phyloP scores from a whole-genome alignment of 2,329 filamentous ascomycete species.

The Drechslerella coelobrocha region DNA sequence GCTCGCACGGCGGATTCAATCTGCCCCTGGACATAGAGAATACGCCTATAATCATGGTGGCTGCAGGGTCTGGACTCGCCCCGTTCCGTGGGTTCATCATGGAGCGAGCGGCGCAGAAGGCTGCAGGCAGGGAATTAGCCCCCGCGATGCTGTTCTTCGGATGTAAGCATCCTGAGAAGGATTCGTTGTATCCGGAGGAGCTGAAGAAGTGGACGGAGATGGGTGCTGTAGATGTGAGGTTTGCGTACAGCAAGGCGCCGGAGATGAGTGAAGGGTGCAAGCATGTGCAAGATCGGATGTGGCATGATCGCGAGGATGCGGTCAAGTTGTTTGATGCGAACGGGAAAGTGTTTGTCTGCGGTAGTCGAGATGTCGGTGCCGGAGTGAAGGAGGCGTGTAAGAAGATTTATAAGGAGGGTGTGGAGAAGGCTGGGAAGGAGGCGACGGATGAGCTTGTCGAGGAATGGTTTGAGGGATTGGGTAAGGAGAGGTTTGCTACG shows the following conservation, averaged over 20 bases:
- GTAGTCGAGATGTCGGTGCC: constrained; percentile 63
- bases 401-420: constrained; percentile 60
- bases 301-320: constrained; percentile 61
- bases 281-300: constrained; percentile 65
- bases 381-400: constrained; percentile 60
- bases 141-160: constrained; percentile 72
- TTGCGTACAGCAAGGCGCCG: constrained; percentile 65
- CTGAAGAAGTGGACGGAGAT: constrained; percentile 66
- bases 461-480: constrained; percentile 61
- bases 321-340: constrained; percentile 61
- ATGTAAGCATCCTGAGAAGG: constrained; percentile 65
- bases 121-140: constrained; percentile 64
- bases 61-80: constrained; percentile 66
- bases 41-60: constrained; percentile 64
- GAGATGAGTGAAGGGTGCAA: constrained; percentile 62
- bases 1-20: constrained; percentile 62
- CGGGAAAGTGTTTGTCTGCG: constrained; percentile 71
- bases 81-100: constrained; percentile 71
- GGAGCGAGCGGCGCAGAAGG: constrained; percentile 64
- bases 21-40: constrained; percentile 61
- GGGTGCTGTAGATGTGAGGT: constrained; percentile 68
- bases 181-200: constrained; percentile 68
- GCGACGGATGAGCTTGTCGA: constrained; percentile 59
- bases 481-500: constrained; percentile 61
- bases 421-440: constrained; percentile 56